Percentiles rank a stretch among this genome's conserved stretches.
These are phyloP conservation scores for Stephania japonica DNA, from an alignment of 164 flowering plant genomes.

Conservation along the genomic window DNA sequence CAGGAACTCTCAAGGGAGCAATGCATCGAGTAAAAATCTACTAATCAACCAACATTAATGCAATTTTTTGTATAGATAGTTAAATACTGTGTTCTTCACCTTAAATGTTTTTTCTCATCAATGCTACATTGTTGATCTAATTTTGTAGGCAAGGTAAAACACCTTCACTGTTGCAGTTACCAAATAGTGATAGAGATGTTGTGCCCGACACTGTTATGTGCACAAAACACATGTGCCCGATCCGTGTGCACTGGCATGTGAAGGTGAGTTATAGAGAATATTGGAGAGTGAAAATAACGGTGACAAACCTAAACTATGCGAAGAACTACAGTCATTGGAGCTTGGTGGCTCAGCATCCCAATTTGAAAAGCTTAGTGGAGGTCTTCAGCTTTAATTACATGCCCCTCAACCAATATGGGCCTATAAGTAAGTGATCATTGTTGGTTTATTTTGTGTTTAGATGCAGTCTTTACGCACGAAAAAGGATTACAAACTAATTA, in stretches of 20 bases:
- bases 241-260: conserved; percentile 80
- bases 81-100: neutral
- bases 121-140: neutral
- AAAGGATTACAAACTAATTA: neutral
- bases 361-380: conserved; percentile 36
- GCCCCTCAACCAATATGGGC: conserved; percentile 42
- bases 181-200: conserved; percentile 20
- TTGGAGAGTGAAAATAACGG: conserved; percentile 73
- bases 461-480: neutral
- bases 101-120: neutral
- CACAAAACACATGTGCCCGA: conserved; percentile 73
- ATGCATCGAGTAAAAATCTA: conserved; percentile 39
- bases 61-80: neutral
- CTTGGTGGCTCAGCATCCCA: conserved; percentile 67
- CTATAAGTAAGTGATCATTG: conserved; percentile 39
- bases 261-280: conserved; percentile 55
- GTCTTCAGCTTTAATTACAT: conserved; percentile 79
- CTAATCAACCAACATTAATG: neutral
- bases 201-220: conserved; percentile 38
- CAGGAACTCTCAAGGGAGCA: conserved; percentile 28
- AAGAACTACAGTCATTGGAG: conserved; percentile 68
- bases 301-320: conserved; percentile 45
- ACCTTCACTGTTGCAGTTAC: conserved; percentile 30
- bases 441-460: neutral
- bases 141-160: conserved; percentile 33